These are phyloP conservation scores for Tetraselmis striata DNA, from an alignment of 139 green algal genomes.

Conservation along the genomic window DNA sequence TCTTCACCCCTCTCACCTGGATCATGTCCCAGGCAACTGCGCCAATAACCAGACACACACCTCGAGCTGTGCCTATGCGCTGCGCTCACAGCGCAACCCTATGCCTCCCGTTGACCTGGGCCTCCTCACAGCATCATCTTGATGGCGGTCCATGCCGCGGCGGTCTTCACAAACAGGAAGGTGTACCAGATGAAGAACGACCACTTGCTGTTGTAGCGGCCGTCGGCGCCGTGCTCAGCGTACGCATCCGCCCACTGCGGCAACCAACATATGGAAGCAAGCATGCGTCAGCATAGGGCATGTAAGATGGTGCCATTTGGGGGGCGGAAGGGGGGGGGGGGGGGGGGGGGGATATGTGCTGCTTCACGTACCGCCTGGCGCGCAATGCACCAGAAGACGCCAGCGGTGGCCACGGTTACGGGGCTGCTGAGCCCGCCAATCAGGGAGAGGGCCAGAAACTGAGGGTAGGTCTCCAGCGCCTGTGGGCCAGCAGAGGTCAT, in stretches of 20 bases:
- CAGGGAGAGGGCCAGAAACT: neutral
- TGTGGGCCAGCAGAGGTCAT: neutral
- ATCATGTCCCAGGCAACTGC: too few relatives aligned
- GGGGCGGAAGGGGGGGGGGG: too few relatives aligned
- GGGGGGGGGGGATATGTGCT: too few relatives aligned
- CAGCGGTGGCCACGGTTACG: neutral
- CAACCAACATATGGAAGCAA: too few relatives aligned
- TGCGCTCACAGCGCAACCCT: too few relatives aligned
- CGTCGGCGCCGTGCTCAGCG: neutral
- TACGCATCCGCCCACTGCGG: neutral
- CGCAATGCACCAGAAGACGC: neutral
- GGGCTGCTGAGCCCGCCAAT: neutral
- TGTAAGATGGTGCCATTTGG: too few relatives aligned
- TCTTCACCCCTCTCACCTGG: too few relatives aligned
- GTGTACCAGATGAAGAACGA: neutral
- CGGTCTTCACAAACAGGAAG: neutral
- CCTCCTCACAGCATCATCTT: neutral
- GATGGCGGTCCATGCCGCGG: neutral
- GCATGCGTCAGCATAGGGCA: too few relatives aligned
- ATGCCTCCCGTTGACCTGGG: too few relatives aligned
- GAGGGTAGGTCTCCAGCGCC: constrained; percentile 5
- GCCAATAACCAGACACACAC: too few relatives aligned
- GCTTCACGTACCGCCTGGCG: neutral
- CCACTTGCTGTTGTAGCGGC: neutral
- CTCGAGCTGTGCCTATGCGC: too few relatives aligned